These are phyloP conservation scores for Trichophyton schoenleinii DNA, from an alignment of 2,329 filamentous ascomycete species.

Conservation along the genomic window DNA sequence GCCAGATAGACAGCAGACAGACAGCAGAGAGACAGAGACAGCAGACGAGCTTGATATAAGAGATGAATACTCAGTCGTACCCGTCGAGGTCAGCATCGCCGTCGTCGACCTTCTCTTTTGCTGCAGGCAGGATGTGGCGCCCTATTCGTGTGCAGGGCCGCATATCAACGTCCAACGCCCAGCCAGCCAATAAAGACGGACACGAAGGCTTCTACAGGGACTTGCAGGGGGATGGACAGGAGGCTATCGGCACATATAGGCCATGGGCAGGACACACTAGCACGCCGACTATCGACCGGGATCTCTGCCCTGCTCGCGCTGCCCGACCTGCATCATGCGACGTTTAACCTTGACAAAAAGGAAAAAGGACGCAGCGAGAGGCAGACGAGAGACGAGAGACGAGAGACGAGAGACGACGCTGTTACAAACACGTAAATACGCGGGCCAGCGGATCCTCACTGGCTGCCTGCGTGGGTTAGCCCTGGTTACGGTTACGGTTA, in stretches of 20 bases:
- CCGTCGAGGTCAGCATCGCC: neutral
- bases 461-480: neutral
- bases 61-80: neutral
- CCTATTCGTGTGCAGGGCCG: neutral
- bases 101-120: neutral
- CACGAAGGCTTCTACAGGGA: too few relatives aligned
- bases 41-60: neutral
- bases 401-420: too few relatives aligned
- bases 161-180: neutral
- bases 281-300: neutral
- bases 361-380: neutral
- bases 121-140: neutral
- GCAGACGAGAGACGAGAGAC: too few relatives aligned
- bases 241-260: neutral
- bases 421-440: neutral
- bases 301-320: neutral
- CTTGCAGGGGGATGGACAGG: too few relatives aligned
- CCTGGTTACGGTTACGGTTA: neutral
- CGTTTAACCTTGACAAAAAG: neutral
- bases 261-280: neutral
- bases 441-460: neutral
- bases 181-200: neutral
- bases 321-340: slow-evolving; percentile 3
- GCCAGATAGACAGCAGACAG: neutral
- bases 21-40: neutral